Percentiles rank a stretch among this genome's conserved stretches.
phyloP scores from a whole-genome alignment of 768 basidiomycete species.

The Lentinus brumalis region DNA sequence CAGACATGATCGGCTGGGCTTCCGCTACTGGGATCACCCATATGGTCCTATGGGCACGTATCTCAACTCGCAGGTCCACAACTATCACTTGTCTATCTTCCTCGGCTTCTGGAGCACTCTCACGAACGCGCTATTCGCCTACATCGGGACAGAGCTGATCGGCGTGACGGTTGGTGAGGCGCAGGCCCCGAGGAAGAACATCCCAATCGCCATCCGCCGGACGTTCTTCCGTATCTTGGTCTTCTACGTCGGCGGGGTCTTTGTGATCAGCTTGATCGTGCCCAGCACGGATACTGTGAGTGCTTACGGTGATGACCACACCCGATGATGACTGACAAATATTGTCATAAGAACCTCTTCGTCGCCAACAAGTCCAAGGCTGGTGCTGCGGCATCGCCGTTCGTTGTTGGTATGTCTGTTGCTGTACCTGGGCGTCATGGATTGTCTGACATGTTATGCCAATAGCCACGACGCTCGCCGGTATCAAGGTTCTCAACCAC shows the following conservation, averaged over 20 bases:
- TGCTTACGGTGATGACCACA: background rate
- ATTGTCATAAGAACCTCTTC: conserved; percentile 33
- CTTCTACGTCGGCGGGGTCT: conserved; percentile 73
- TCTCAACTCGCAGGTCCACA: conserved; percentile 49
- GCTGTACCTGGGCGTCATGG: background rate
- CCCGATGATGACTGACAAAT: background rate
- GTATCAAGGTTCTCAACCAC: conserved; percentile 60
- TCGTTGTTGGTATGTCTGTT: conserved; percentile 49
- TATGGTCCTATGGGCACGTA: conserved; percentile 61
- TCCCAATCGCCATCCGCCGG: conserved; percentile 67
- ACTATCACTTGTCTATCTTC: conserved; percentile 54
- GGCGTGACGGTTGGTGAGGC: conserved; percentile 64
- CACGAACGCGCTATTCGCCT: conserved; percentile 73
- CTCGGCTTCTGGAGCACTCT: conserved; percentile 73
- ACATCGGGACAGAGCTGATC: conserved; percentile 76
- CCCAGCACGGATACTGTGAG: conserved; percentile 55
- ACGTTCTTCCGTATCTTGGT: conserved; percentile 62
- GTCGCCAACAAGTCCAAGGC: conserved; percentile 40
- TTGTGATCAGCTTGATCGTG: conserved; percentile 72
- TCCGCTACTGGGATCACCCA: conserved; percentile 47
- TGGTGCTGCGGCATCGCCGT: conserved; percentile 63
- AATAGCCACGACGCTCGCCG: conserved; percentile 45
- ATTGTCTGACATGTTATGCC: background rate
- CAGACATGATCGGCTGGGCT: conserved; percentile 36
- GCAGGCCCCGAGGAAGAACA: conserved; percentile 72